Conservation (phyloP, 2,329 filamentous ascomycete species). For the Aureobasidium vineae region DNA sequence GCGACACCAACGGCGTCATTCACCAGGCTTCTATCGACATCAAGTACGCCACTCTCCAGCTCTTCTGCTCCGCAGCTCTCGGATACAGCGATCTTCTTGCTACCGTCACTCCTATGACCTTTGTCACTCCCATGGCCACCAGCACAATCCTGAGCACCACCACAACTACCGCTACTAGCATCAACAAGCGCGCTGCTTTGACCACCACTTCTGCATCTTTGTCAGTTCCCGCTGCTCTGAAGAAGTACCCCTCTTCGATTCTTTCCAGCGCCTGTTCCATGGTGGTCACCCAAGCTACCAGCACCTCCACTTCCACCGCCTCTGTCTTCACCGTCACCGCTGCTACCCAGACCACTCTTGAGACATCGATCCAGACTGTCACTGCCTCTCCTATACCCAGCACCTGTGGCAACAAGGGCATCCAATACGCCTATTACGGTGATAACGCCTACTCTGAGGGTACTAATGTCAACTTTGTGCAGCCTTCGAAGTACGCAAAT, state of each 20-base stretch:
- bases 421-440: slow-evolving; percentile 13
- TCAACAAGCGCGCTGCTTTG: slow-evolving; percentile 17
- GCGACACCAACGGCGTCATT: slow-evolving; percentile 27
- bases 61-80: slow-evolving; percentile 29
- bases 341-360: slow-evolving; percentile 30
- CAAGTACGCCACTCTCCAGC: slow-evolving; percentile 27
- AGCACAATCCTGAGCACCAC: background rate
- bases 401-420: slow-evolving; percentile 20
- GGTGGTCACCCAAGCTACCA: slow-evolving; percentile 18
- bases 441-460: background rate
- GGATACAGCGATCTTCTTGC: slow-evolving; percentile 25
- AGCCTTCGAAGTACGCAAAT: background rate
- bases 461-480: background rate
- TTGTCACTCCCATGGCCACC: slow-evolving; percentile 18
- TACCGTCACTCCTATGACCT: slow-evolving; percentile 21
- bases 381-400: slow-evolving; percentile 29
- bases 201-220: background rate
- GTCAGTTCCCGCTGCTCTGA: slow-evolving; percentile 26
- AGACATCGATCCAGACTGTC: slow-evolving; percentile 27
- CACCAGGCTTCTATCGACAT: slow-evolving; percentile 30
- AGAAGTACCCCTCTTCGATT: slow-evolving; percentile 26
- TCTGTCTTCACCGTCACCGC: slow-evolving; percentile 19
- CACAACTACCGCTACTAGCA: slow-evolving; percentile 6
- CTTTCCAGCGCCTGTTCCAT: slow-evolving; percentile 28
- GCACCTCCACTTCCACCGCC: slow-evolving; percentile 19